Conservation (phyloP, 306 rosid species). For the Inga leiocalycina region DNA sequence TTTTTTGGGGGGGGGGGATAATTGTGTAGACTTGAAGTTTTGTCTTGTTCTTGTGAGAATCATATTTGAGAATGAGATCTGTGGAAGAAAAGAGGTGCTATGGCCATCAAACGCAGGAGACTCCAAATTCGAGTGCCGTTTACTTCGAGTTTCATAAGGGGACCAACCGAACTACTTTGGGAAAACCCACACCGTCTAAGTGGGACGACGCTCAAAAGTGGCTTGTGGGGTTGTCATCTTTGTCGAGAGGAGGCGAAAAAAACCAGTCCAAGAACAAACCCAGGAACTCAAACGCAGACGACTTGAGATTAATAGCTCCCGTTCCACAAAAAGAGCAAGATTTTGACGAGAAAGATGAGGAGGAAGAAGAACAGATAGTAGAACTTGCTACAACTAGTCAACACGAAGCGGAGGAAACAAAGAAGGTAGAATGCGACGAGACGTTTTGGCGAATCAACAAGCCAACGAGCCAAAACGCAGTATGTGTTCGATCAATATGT, state of each 20-base stretch:
- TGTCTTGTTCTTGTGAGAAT: neutral
- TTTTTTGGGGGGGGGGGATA: neutral
- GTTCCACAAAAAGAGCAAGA: conserved; percentile 86
- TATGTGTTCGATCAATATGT: conserved; percentile 65
- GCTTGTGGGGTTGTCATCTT: conserved; percentile 66
- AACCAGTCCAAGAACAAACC: conserved; percentile 71
- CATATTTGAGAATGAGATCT: conserved; percentile 65
- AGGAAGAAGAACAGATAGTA: conserved; percentile 11
- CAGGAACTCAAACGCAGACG: conserved; percentile 93
- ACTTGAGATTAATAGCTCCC: conserved; percentile 86
- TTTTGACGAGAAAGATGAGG: conserved; percentile 53
- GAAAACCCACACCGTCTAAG: conserved; percentile 91
- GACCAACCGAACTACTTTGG: conserved; percentile 59
- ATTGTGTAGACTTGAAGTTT: conserved; percentile 20
- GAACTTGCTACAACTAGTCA: conserved; percentile 24
- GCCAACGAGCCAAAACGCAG: conserved; percentile 39
- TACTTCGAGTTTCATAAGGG: conserved; percentile 82
- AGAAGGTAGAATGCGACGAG: conserved; percentile 75
- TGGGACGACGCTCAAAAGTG: conserved; percentile 99
- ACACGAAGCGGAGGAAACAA: conserved; percentile 49
- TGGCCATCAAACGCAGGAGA: conserved; percentile 56
- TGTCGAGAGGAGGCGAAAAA: conserved; percentile 80
- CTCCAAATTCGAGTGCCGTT: conserved; percentile 45
- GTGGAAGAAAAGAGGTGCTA: conserved; percentile 76
- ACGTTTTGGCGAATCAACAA: conserved; percentile 72